phyloP scores from a whole-genome alignment of 352 stramenopile species.

The Globisporangium solare region DNA sequence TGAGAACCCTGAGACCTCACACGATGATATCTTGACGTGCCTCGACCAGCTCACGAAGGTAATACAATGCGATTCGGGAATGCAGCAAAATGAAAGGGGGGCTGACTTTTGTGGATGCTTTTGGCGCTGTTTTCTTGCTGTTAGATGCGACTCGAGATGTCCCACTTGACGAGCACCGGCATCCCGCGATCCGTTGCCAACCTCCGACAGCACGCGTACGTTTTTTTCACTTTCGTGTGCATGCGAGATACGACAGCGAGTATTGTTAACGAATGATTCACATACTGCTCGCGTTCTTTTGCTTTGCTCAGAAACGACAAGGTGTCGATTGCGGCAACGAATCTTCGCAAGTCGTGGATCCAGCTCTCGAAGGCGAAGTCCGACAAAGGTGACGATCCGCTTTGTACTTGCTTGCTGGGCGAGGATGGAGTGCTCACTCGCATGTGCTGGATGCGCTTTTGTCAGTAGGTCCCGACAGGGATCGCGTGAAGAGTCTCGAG shows the following conservation, averaged over 20 bases:
- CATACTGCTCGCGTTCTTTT: neutral
- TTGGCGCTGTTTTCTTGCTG: constrained; percentile 5
- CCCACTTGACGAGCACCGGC: constrained; percentile 61
- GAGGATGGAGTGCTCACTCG: neutral
- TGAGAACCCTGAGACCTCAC: constrained; percentile 35
- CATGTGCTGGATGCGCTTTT: neutral
- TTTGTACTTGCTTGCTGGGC: neutral
- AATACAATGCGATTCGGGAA: neutral
- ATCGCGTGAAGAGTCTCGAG: constrained; percentile 42
- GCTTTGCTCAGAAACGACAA: constrained; percentile 58
- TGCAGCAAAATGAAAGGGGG: neutral
- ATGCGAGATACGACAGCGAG: neutral
- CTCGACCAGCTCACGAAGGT: constrained; percentile 52
- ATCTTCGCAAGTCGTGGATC: constrained; percentile 72
- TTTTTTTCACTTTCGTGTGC: neutral
- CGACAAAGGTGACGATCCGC: constrained; percentile 12
- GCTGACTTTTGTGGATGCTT: neutral
- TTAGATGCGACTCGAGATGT: constrained; percentile 57
- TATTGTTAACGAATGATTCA: neutral
- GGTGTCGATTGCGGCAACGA: constrained; percentile 60
- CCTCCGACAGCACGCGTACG: constrained; percentile 73
- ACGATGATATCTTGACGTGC: constrained; percentile 63
- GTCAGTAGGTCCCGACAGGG: constrained; percentile 14
- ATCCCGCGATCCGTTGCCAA: constrained; percentile 60
- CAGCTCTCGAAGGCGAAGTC: constrained; percentile 47